Evolutionary conservation across 2,329 filamentous ascomycete genomes (phyloP).

Genomic region (Tympanopsis confertula): DNA sequence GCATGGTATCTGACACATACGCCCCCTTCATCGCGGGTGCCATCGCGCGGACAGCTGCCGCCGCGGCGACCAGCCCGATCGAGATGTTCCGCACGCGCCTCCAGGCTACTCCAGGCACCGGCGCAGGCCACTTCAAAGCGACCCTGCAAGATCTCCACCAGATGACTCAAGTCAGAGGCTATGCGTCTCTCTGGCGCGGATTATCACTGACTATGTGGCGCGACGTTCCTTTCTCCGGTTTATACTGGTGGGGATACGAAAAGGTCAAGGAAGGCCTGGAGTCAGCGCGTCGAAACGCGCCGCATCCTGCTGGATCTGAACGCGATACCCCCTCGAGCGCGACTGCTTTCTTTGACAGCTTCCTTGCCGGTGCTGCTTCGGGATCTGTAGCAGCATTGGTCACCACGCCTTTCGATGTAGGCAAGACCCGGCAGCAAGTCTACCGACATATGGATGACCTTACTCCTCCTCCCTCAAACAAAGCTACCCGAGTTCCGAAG

Average conservation of each 20-base stretch:
- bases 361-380: conserved; percentile 47
- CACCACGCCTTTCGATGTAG: conserved; percentile 60
- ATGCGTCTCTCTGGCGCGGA: conserved; percentile 51
- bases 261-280: conserved; percentile 29
- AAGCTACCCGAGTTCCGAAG: no score
- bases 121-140: conserved; percentile 42
- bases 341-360: conserved; percentile 55
- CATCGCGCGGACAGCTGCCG: conserved; percentile 45
- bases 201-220: conserved; percentile 57
- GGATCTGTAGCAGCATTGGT: conserved; percentile 54
- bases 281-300: conserved; percentile 4
- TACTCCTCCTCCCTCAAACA: conserved; percentile 8
- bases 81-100: conserved; percentile 60
- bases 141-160: conserved; percentile 44
- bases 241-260: conserved; percentile 66
- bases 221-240: conserved; percentile 57
- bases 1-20: conserved; percentile 35
- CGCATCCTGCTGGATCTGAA: neutral
- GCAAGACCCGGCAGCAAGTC: conserved; percentile 60
- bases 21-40: conserved; percentile 49
- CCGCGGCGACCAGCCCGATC: conserved; percentile 50
- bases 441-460: conserved; percentile 10
- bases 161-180: conserved; percentile 47
- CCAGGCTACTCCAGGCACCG: conserved; percentile 34
- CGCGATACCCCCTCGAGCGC: conserved; percentile 17